These are phyloP conservation scores for Fraxinus anomala DNA, from an alignment of 257 asterid species.

Conservation along the genomic window DNA sequence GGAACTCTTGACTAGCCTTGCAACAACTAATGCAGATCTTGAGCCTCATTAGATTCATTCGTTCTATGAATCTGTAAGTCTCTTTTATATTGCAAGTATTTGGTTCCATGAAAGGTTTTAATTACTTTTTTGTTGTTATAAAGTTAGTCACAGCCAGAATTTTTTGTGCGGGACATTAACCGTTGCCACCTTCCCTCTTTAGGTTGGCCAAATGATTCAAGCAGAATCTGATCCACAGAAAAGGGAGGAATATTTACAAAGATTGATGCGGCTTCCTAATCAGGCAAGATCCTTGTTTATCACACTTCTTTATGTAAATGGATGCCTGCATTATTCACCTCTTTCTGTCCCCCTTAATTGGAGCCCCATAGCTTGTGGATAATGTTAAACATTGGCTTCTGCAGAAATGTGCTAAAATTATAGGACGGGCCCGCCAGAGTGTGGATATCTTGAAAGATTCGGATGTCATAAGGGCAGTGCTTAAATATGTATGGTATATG, in stretches of 20 bases:
- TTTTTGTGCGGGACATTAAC: constrained; percentile 8
- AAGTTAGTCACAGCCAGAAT: not conserved
- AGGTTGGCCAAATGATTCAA: constrained; percentile 97
- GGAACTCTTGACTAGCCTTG: constrained; percentile 80
- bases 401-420: constrained; percentile 98
- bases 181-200: constrained; percentile 19
- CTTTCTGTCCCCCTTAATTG: constrained; percentile 13
- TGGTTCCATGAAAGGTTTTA: not conserved
- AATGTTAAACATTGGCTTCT: constrained; percentile 28
- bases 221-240: constrained; percentile 90
- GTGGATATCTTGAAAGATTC: constrained; percentile 87
- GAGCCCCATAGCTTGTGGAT: constrained; percentile 22
- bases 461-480: constrained; percentile 89
- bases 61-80: constrained; percentile 91
- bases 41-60: constrained; percentile 97
- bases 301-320: constrained; percentile 17
- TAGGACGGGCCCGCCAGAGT: constrained; percentile 88
- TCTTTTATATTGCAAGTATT: constrained; percentile 7
- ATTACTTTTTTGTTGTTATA: constrained; percentile 7
- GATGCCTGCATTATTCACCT: constrained; percentile 2
- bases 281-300: constrained; percentile 48
- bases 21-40: constrained; percentile 84
- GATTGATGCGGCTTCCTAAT: constrained; percentile 94
- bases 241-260: constrained; percentile 86
- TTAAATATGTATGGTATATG: constrained; percentile 14